phyloP scores from a whole-genome alignment of 257 asterid genomes.

The Solanum neorickii region DNA sequence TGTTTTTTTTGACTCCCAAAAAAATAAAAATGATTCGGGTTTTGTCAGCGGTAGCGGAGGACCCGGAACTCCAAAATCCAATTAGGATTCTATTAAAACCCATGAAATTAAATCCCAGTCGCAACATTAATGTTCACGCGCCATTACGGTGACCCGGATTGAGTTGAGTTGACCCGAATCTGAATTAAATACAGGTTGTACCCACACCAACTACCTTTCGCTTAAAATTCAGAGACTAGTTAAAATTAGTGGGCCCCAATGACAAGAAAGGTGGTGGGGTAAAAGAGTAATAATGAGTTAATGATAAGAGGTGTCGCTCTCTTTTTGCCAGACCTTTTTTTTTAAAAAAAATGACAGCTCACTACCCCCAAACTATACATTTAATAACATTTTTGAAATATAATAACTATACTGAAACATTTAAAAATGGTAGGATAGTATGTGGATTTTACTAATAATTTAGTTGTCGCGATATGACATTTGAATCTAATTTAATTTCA shows the following conservation, averaged over 20 bases:
- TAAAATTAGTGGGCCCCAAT: background rate
- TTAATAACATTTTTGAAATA: background rate
- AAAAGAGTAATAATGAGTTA: constrained; percentile 38
- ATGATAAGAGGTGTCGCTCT: constrained; percentile 23
- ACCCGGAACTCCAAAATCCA: constrained; percentile 29
- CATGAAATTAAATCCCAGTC: background rate
- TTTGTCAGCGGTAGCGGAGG: constrained; percentile 57
- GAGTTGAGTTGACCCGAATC: background rate
- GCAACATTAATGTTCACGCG: background rate
- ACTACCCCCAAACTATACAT: background rate
- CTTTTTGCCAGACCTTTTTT: background rate
- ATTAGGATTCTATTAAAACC: constrained; percentile 4
- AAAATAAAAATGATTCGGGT: background rate
- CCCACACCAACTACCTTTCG: constrained; percentile 10
- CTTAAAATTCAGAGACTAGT: constrained; percentile 8
- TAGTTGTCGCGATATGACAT: background rate
- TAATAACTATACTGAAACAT: background rate
- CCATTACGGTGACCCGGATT: background rate
- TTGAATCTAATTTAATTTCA: too few species aligned
- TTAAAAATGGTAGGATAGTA: too few species aligned
- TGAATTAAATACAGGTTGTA: constrained; percentile 10
- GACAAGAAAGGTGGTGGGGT: background rate
- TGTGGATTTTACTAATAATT: too few species aligned
- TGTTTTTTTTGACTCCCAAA: background rate
- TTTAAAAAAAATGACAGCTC: background rate